phyloP scores from a whole-genome alignment of 805 yeast genomes.

The Candida lessepsii region DNA sequence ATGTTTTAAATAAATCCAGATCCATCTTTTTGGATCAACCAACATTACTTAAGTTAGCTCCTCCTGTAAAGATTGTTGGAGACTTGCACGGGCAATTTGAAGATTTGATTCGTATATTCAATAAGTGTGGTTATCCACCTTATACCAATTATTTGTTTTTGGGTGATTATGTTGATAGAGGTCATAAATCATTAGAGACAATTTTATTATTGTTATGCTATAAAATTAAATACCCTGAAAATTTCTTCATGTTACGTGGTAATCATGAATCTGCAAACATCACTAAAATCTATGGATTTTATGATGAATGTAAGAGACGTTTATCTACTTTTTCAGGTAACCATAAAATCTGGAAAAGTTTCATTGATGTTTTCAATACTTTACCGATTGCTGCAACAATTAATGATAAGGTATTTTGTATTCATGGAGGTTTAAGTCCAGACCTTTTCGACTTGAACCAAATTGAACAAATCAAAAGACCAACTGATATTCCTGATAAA shows the following conservation, averaged over 20 bases:
- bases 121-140: constrained; percentile 61
- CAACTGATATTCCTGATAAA: constrained; percentile 80
- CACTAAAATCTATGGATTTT: constrained; percentile 59
- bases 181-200: constrained; percentile 56
- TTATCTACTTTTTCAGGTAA: constrained; percentile 29
- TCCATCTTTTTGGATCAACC: constrained; percentile 65
- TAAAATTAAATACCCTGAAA: constrained; percentile 59
- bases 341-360: constrained; percentile 49
- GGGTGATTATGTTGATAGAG: constrained; percentile 63
- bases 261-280: constrained; percentile 60
- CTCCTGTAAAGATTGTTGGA: constrained; percentile 82
- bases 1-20: constrained; percentile 56
- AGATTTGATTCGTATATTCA: constrained; percentile 54
- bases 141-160: constrained; percentile 52
- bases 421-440: constrained; percentile 77
- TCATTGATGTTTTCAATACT: constrained; percentile 57
- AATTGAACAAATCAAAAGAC: constrained; percentile 69
- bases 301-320: constrained; percentile 60
- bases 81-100: constrained; percentile 73
- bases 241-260: constrained; percentile 59
- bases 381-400: constrained; percentile 63
- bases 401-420: constrained; percentile 56
- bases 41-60: constrained; percentile 59
- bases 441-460: constrained; percentile 62
- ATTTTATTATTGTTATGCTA: constrained; percentile 50